These are phyloP conservation scores for Graphiopsis chlorocephala DNA, from an alignment of 2,329 filamentous ascomycete genomes.

Conservation along the genomic window DNA sequence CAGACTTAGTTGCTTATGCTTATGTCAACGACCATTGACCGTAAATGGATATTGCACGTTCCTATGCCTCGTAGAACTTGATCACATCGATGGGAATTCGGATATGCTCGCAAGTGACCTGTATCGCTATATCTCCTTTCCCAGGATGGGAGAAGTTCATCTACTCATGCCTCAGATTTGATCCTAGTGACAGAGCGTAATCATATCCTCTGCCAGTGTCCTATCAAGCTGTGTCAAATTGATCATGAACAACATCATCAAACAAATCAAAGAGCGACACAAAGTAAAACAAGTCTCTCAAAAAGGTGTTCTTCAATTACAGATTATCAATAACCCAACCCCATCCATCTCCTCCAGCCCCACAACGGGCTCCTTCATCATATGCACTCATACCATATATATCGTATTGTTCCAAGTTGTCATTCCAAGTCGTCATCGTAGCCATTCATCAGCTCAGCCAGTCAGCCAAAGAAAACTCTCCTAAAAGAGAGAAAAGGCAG, in stretches of 20 bases:
- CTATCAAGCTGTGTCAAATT: no score
- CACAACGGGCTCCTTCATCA: background rate
- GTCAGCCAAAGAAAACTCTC: background rate
- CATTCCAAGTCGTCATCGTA: background rate
- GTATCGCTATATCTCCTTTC: background rate
- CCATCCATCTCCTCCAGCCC: background rate
- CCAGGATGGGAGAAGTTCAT: background rate
- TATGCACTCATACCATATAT: slow-evolving; percentile 12
- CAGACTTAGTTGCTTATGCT: background rate
- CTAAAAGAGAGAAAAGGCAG: background rate
- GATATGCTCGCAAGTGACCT: background rate
- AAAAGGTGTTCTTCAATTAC: slow-evolving; percentile 7
- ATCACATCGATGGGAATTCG: background rate
- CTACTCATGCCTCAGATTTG: background rate
- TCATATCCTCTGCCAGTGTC: no score
- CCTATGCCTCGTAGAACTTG: background rate
- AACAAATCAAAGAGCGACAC: background rate
- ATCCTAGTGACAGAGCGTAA: background rate
- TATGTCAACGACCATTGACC: background rate
- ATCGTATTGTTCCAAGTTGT: background rate
- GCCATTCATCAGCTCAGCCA: background rate
- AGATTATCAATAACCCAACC: slow-evolving; percentile 12
- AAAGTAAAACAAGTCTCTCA: background rate
- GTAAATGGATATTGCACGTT: background rate
- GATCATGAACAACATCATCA: no score